Conservation (phyloP, 2,329 filamentous ascomycete genomes). For the Calonectria crousiana region DNA sequence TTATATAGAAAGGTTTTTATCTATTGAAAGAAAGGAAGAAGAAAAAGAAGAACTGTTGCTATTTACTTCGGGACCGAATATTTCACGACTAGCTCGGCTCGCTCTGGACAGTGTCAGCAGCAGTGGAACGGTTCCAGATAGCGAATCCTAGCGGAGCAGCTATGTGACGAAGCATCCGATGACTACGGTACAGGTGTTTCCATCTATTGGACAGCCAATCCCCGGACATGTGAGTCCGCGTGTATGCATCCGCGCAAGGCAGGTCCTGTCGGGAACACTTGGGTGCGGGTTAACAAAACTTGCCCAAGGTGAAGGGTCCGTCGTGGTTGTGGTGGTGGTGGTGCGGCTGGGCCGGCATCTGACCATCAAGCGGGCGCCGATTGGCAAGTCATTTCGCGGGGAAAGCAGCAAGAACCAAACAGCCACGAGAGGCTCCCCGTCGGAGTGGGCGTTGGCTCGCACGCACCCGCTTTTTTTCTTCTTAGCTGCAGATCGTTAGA, state of each 20-base stretch:
- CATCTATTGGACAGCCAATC: not conserved
- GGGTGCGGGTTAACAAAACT: not conserved
- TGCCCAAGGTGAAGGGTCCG: not conserved
- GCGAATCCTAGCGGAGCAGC: slow-evolving; percentile 13
- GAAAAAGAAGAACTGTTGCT: not conserved
- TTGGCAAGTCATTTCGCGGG: slow-evolving; percentile 36
- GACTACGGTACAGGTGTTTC: not conserved
- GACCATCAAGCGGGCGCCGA: slow-evolving; percentile 35
- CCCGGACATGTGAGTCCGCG: slow-evolving; percentile 1
- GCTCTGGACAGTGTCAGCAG: not conserved
- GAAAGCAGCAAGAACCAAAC: not conserved
- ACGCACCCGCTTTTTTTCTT: not conserved
- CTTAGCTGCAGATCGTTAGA: slow-evolving; percentile 10
- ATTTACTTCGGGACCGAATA: slow-evolving; percentile 21
- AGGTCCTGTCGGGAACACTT: not conserved
- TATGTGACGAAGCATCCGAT: not conserved
- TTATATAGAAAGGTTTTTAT: slow-evolving; percentile 12
- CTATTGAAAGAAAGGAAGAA: not conserved
- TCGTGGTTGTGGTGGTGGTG: slow-evolving; percentile 19
- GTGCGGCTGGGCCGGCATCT: slow-evolving; percentile 35
- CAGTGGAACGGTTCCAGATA: slow-evolving; percentile 11
- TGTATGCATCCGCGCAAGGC: not conserved
- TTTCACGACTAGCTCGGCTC: not conserved
- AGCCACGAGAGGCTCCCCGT: not conserved
- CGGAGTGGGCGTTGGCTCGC: not conserved